A percentile compares a stretch with the other conserved stretches of the same genome.
Conservation (phyloP, 148 eudicot species). For the Bassia scoparia region DNA sequence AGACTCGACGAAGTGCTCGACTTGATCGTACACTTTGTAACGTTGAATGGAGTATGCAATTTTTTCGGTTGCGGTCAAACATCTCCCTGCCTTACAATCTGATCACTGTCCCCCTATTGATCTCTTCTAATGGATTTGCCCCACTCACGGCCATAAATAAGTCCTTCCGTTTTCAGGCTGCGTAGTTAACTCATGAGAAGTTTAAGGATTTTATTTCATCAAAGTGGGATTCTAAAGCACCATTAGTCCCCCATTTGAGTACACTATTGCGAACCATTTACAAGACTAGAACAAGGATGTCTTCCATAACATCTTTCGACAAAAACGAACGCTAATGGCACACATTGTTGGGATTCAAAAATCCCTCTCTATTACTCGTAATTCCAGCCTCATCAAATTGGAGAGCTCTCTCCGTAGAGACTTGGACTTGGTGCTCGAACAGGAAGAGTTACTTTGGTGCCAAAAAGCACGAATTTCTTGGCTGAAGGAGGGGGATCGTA, state of each 20-base stretch:
- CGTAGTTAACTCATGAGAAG: not conserved
- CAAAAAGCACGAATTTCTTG: not conserved
- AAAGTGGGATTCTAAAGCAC: not conserved
- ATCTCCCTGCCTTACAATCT: not conserved
- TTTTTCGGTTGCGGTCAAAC: not conserved
- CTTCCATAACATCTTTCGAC: not conserved
- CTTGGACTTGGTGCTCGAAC: not conserved
- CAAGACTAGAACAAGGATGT: not conserved
- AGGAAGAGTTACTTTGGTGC: not conserved
- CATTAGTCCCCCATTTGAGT: not conserved
- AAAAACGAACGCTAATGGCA: not conserved
- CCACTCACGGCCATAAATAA: not conserved
- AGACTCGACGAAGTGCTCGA: no score
- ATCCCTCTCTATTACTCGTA: no score
- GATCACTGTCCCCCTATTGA: not conserved
- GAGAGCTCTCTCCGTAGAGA: not conserved
- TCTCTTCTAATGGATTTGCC: not conserved
- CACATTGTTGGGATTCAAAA: not conserved
- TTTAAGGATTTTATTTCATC: not conserved
- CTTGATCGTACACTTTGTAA: not conserved
- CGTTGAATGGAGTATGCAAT: not conserved
- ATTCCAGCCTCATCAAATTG: no score
- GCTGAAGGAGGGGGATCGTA: not conserved
- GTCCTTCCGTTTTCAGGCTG: not conserved
- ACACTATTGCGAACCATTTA: not conserved